Conservation (phyloP, 2,329 filamentous ascomycete species). For the Trichoderma brevicompactum region DNA sequence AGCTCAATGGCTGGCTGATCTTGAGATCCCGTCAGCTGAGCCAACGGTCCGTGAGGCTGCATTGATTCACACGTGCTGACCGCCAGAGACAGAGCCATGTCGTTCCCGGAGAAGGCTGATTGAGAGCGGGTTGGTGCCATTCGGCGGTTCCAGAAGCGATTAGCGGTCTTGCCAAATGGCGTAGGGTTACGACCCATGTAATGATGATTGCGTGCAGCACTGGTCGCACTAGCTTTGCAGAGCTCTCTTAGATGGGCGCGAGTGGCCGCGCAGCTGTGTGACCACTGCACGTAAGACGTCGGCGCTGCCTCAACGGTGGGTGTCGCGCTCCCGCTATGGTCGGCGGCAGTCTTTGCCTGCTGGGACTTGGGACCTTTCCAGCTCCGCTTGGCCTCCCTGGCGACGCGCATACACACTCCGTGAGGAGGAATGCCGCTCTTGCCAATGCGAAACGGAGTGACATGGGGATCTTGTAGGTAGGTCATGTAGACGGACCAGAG, state of each 20-base stretch:
- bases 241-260: conserved; percentile 65
- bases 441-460: conserved; percentile 67
- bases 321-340: conserved; percentile 59
- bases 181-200: conserved; percentile 60
- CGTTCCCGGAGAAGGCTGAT: conserved; percentile 61
- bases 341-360: conserved; percentile 36
- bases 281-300: conserved; percentile 62
- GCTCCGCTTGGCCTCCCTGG: conserved; percentile 67
- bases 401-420: conserved; percentile 67
- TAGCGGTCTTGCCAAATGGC: conserved; percentile 57
- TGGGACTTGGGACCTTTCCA: conserved; percentile 65
- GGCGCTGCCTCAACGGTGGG: conserved; percentile 53
- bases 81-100: conserved; percentile 66
- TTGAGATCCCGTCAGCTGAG: conserved; percentile 58
- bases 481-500: conserved; percentile 68
- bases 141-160: conserved; percentile 55
- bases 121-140: conserved; percentile 51
- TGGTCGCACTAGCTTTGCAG: conserved; percentile 60
- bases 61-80: conserved; percentile 68
- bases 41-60: conserved; percentile 65
- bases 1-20: conserved; percentile 32
- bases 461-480: conserved; percentile 69
- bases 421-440: conserved; percentile 67
- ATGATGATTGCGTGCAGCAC: conserved; percentile 48
- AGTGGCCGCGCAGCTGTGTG: conserved; percentile 66